Evolutionary conservation across 1,139 yeast genomes (phyloP), one percentile per base, ranked within the genome.

Genomic region (Candida anutae): DNA sequence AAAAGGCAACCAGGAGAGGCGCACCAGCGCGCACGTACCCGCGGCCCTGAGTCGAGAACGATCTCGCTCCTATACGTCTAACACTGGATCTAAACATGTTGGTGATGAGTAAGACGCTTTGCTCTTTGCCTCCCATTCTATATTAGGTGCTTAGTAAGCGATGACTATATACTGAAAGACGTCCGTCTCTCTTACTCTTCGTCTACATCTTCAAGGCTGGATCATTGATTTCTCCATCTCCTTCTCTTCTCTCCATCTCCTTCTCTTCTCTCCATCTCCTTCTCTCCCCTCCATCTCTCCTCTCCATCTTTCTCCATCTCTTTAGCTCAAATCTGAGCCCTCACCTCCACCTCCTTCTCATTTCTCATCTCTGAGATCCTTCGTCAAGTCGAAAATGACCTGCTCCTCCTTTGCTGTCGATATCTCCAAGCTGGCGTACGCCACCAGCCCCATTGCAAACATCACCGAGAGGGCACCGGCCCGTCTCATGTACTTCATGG

Each of bases 401-500:
- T 40, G 36, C 1, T 42, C 37, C 22, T 36, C 42, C n/a, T 20
- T 25, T 5, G 22, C 21, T 1, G 37, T 32, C 13, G 37, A 43
- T 3, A 34, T 28, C 25, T 37, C 26, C 13, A 45, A 38, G 25
- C 63, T 55, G 20, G 63, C 58, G 53, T 57, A 60, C 19, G 52
- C 44, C 23, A 64, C 40, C 30, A 62, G 53, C 21, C 56, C 56
- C 6, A 64, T 26, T 2, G 61, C 64, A 5, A 52, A 46, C 4
- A 58, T 35, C 4, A 58, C 42, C 1, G 70, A 58, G 5, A 48
- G 39, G 2, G 48, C 57, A 1, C 72, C 72, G 1, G 50, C 34
- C 25, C 39, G 43, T 27, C 72, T 43, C 16, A 64, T 39, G 9
- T 42, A 34, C 30, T 47, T 53, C 28, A 64, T 40, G 4, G 61